Percentiles rank a stretch among this genome's conserved stretches.
These are phyloP conservation scores for Leishmania arabica DNA, from an alignment of 208 protist genomes.

Conservation along the genomic window DNA sequence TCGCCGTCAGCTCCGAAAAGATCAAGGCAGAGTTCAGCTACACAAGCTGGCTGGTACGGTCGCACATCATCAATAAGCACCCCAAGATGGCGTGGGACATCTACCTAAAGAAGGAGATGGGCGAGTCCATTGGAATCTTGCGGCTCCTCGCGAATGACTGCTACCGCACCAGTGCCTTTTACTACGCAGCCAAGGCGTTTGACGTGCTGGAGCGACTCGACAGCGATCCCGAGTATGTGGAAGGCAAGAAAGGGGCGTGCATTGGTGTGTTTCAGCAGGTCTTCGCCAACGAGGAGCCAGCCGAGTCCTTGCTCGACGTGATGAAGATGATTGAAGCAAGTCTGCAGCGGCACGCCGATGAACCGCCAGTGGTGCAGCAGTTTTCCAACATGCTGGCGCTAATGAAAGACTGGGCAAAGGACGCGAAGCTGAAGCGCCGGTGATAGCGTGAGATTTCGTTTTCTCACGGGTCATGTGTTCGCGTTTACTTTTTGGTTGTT, in stretches of 20 bases:
- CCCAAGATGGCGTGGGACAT: slow-evolving; percentile 96
- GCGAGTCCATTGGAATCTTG: slow-evolving; percentile 94
- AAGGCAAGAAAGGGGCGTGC: slow-evolving; percentile 97
- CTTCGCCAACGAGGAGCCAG: slow-evolving; percentile 86
- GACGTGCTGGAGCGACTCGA: slow-evolving; percentile 97
- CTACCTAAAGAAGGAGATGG: slow-evolving; percentile 97
- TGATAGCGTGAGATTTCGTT: background rate
- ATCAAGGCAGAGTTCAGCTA: slow-evolving; percentile 94
- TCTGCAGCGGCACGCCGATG: slow-evolving; percentile 66
- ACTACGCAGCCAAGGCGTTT: slow-evolving; percentile 97
- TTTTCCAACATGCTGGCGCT: slow-evolving; percentile 86
- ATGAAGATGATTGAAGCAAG: slow-evolving; percentile 93
- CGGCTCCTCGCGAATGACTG: slow-evolving; percentile 98
- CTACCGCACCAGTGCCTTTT: slow-evolving; percentile 95
- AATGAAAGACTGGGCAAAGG: slow-evolving; percentile 95
- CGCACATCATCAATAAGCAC: slow-evolving; percentile 95
- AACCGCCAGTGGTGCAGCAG: slow-evolving; percentile 58
- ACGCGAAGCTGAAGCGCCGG: slow-evolving; percentile 80
- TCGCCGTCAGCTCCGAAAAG: slow-evolving; percentile 87
- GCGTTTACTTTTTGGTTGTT: background rate
- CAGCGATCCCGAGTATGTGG: slow-evolving; percentile 93
- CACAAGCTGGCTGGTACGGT: slow-evolving; percentile 93
- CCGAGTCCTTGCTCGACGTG: slow-evolving; percentile 91
- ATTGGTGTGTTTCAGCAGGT: slow-evolving; percentile 97
- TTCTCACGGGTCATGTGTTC: no score